Conservation (phyloP, 805 yeast genomes). For the Wickerhamiella siamensis region DNA sequence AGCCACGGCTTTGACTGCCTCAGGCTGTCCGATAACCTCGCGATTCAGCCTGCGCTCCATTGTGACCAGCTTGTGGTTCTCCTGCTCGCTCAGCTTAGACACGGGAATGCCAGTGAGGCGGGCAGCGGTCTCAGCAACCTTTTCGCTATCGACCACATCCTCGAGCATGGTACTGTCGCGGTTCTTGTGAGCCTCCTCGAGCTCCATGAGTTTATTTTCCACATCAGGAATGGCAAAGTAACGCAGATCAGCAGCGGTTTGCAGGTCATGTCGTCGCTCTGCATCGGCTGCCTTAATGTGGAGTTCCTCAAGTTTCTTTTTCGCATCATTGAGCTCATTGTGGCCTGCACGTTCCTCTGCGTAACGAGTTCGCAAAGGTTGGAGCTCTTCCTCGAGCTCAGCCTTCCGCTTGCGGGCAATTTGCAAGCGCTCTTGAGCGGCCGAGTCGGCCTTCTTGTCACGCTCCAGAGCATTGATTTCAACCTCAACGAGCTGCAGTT, state of each 20-base stretch:
- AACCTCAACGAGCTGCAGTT: constrained; percentile 78
- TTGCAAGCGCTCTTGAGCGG: constrained; percentile 70
- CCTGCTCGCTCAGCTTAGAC: constrained; percentile 85
- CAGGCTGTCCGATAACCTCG: constrained; percentile 88
- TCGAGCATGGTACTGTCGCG: constrained; percentile 54
- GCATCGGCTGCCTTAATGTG: constrained; percentile 91
- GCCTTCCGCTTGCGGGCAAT: constrained; percentile 70
- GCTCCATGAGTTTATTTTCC: constrained; percentile 52
- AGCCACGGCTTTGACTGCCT: constrained; percentile 91
- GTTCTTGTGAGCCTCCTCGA: constrained; percentile 66
- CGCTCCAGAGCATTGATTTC: constrained; percentile 95
- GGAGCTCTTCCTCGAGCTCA: constrained; percentile 67
- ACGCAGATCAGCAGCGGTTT: constrained; percentile 87
- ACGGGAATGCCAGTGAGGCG: constrained; percentile 96
- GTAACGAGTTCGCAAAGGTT: constrained; percentile 75
- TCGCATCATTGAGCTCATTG: constrained; percentile 77
- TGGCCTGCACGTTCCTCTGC: constrained; percentile 80
- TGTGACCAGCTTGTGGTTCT: constrained; percentile 79
- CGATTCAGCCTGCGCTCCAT: constrained; percentile 80
- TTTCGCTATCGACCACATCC: constrained; percentile 84
- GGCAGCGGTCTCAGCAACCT: constrained; percentile 94
- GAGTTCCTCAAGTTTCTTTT: constrained; percentile 81
- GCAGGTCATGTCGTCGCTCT: constrained; percentile 90
- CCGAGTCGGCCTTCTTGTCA: constrained; percentile 69
- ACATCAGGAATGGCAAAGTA: constrained; percentile 96